These are phyloP conservation scores for Halophytophthora batemanensis DNA, from an alignment of 352 stramenopile genomes.

Conservation along the genomic window DNA sequence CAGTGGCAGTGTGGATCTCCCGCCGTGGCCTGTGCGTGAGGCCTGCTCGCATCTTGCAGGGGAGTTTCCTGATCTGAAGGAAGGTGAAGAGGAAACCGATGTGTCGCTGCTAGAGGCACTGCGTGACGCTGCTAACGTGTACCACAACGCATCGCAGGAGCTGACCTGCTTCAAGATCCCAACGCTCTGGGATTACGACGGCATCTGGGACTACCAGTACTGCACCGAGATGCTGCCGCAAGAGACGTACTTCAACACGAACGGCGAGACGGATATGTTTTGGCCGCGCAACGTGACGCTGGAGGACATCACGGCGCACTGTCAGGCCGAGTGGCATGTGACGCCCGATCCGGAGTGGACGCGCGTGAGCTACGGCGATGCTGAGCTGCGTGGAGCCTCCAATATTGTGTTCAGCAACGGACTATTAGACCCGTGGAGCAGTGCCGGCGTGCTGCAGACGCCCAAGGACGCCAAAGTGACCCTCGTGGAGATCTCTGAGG, in stretches of 20 bases:
- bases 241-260: constrained; percentile 87
- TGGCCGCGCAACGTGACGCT: constrained; percentile 73
- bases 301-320: constrained; percentile 55
- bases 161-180: constrained; percentile 74
- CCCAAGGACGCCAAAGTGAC: constrained; percentile 52
- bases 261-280: constrained; percentile 92
- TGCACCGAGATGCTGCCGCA: constrained; percentile 91
- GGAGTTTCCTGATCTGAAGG: constrained; percentile 36
- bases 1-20: constrained; percentile 65
- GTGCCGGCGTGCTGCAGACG: constrained; percentile 74
- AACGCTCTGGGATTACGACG: constrained; percentile 68
- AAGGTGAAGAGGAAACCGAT: constrained; percentile 9
- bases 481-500: constrained; percentile 73
- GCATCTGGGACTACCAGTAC: constrained; percentile 92
- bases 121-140: constrained; percentile 77
- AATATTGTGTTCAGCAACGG: constrained; percentile 97
- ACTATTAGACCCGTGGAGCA: constrained; percentile 91
- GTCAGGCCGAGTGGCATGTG: constrained; percentile 58
- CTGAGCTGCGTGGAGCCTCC: constrained; percentile 52
- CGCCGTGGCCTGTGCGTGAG: constrained; percentile 90
- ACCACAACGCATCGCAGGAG: constrained; percentile 85
- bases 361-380: constrained; percentile 73
- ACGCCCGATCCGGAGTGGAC: constrained; percentile 76
- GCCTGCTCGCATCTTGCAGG: constrained; percentile 76
- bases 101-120: constrained; percentile 45